These are phyloP conservation scores for Diatrype stigma DNA, from an alignment of 2,329 filamentous ascomycete genomes.

Conservation along the genomic window DNA sequence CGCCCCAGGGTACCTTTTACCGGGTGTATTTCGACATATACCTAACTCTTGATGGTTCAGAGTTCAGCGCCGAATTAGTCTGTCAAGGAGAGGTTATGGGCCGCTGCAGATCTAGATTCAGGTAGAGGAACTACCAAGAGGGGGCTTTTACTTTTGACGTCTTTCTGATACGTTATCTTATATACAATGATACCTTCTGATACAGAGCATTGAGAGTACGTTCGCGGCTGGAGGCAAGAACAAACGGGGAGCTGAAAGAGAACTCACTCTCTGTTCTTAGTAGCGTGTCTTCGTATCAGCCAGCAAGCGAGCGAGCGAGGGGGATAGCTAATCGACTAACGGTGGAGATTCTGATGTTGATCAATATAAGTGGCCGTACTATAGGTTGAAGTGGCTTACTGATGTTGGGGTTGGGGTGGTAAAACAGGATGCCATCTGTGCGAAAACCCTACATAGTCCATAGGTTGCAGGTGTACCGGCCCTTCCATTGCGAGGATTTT, in stretches of 20 bases:
- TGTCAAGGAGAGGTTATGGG: conserved; percentile 99
- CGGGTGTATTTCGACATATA: conserved; percentile 77
- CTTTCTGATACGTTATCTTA: background rate
- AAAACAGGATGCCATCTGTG: background rate
- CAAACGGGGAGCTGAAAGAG: background rate
- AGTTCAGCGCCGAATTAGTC: conserved; percentile 98
- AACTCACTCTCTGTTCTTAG: background rate
- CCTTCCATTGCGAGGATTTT: background rate
- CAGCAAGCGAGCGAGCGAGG: background rate
- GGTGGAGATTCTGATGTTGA: background rate
- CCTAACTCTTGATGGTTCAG: conserved; percentile 91
- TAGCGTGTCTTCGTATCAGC: background rate
- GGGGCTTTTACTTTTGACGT: background rate
- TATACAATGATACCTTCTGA: conserved; percentile 1
- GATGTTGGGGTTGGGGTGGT: background rate
- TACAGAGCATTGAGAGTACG: background rate
- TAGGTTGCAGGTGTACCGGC: background rate
- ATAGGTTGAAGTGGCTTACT: too few relatives aligned
- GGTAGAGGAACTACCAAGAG: conserved; percentile 36
- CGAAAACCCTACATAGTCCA: background rate
- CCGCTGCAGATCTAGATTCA: conserved; percentile 86
- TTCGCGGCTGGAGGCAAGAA: background rate
- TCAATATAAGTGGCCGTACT: too few relatives aligned
- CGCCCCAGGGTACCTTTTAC: conserved; percentile 94
- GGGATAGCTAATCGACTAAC: background rate